Conservation (phyloP, 352 stramenopile species). For the Lagenidium giganteum region DNA sequence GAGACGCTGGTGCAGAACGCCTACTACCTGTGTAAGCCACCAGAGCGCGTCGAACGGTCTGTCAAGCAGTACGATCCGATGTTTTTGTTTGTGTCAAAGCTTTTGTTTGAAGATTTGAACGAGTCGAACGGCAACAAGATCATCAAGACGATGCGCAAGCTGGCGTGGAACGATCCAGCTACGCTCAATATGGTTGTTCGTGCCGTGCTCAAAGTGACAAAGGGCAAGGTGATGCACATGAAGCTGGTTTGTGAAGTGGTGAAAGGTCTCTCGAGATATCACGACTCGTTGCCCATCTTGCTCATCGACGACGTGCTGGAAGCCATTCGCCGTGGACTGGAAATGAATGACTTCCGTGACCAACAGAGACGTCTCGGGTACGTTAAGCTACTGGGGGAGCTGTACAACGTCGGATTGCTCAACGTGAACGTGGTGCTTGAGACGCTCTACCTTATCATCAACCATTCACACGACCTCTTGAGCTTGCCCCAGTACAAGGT, state of each 20-base stretch:
- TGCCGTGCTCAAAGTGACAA: constrained; percentile 91
- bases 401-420: constrained; percentile 91
- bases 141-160: constrained; percentile 91
- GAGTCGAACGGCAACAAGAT: constrained; percentile 86
- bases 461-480: constrained; percentile 94
- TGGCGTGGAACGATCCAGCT: constrained; percentile 83
- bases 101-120: constrained; percentile 83
- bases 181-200: constrained; percentile 82
- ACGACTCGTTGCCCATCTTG: constrained; percentile 87
- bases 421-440: constrained; percentile 91
- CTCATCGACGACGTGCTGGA: constrained; percentile 94
- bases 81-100: constrained; percentile 88
- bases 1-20: constrained; percentile 91
- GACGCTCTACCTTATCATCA: constrained; percentile 92
- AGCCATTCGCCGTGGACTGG: constrained; percentile 86
- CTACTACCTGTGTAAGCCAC: constrained; percentile 91
- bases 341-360: constrained; percentile 87
- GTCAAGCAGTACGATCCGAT: constrained; percentile 87
- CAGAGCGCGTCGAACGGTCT: constrained; percentile 69
- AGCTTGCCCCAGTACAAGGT: constrained; percentile 50
- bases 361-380: constrained; percentile 92
- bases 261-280: constrained; percentile 75
- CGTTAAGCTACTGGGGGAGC: constrained; percentile 91
- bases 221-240: constrained; percentile 84
- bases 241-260: constrained; percentile 87